Evolutionary conservation across 441 rosid species (phyloP).

Genomic region (Melastoma candidum): DNA sequence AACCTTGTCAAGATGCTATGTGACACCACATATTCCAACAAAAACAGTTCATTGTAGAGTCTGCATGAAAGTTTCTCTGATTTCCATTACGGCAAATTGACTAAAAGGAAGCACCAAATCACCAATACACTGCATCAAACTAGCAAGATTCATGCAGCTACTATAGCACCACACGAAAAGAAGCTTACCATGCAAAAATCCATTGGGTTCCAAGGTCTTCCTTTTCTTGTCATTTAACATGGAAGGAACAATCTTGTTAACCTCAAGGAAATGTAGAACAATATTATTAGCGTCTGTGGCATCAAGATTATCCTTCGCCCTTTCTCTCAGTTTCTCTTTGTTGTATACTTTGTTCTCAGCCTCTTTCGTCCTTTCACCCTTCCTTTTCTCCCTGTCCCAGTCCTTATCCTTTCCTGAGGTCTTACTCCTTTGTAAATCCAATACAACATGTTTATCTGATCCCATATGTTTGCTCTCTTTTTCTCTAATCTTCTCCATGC

Average conservation of each 20-base stretch:
- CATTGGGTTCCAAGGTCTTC: constrained; percentile 32
- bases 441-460: constrained; percentile 21
- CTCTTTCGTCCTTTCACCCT: constrained; percentile 23
- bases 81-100: too few relatives aligned
- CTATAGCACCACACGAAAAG: constrained; percentile 1
- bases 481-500: constrained; percentile 24
- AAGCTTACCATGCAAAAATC: constrained; percentile 35
- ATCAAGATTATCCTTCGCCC: constrained; percentile 20
- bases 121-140: constrained; percentile 2
- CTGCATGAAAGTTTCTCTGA: too few relatives aligned
- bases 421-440: constrained; percentile 10
- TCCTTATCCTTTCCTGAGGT: constrained; percentile 10
- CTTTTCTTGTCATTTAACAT: constrained; percentile 29
- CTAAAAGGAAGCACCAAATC: neutral
- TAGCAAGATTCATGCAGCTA: neutral
- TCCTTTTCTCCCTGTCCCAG: constrained; percentile 11
- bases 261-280: constrained; percentile 17
- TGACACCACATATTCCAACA: neutral
- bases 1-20: neutral
- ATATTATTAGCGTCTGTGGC: constrained; percentile 12
- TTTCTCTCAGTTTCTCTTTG: constrained; percentile 26
- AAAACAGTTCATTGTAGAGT: constrained; percentile 1
- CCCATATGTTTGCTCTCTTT: constrained; percentile 21
- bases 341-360: constrained; percentile 18
- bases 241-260: constrained; percentile 15